Base-by-base conservation (phyloP, 495 filamentous ascomycete genomes). In the Podospora comata region DNA sequence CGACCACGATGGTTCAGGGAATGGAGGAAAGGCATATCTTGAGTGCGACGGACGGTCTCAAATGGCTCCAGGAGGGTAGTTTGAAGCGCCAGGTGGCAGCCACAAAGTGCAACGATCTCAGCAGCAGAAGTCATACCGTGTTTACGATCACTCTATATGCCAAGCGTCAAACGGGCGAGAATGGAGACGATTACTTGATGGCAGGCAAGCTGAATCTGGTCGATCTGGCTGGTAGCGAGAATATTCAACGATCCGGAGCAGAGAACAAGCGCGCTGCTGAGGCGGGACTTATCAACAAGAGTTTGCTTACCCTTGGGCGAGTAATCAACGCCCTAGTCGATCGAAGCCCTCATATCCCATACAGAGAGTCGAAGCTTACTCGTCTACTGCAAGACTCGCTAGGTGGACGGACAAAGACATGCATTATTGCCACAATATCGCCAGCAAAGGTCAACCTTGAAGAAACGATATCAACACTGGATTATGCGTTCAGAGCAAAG, bases 301-400 rank as follows among this genome's bases (percentile, higher is more conserved):
- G 92, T 76, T 79, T 99, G 70, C 87, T 99, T 64, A 99, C 95
- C 7, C 84, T 99, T 5, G 95, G 95, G 5, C 88, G 95, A 65
- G 95, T 99, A 48, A 99, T 99, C 81, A 99, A 99, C 74, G 96
- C 96, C 0, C 81, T 99, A 19, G 96, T 98, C 34, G 95, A 99
- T 74, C 91, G 89, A 71, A 88, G 91, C 74, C 83, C 88, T 0
- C 95, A 98, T 76, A 97, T 99, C 67, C 95, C 95, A 0, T 99
- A 99, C 79, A 82, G 95, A 68, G 95, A 98, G 78, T 98, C 95
- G 1, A 99, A 99, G 76, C 86, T 99, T 62, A 99, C 95, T 2
- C 87, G 95, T 26, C 82, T 99, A 2, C 81, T 99, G 61, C 95
- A 98, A 88, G 96, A 99, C 74, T 99, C 95, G 16, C 85, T 99